Conservation (phyloP, 495 filamentous ascomycete genomes). For the Ramalina intermedia region DNA sequence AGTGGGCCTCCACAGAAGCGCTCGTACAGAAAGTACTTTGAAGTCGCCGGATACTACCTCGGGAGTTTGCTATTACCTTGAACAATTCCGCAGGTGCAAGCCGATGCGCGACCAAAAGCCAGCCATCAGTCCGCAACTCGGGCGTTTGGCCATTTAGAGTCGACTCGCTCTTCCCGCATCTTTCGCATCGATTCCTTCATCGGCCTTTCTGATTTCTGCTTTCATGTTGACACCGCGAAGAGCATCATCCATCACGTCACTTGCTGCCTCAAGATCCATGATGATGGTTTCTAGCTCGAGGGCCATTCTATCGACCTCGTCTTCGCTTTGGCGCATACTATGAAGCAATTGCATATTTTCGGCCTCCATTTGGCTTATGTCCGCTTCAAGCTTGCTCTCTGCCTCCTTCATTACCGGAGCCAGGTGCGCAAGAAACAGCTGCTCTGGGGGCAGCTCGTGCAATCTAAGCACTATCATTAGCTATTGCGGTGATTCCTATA, state of each 20-base stretch:
- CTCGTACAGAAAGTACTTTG: neutral
- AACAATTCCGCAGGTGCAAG: neutral
- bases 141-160: constrained; percentile 1
- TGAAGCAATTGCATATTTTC: constrained; percentile 51
- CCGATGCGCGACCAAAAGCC: neutral
- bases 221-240: constrained; percentile 26
- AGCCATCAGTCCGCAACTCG: neutral
- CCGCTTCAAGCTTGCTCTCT: constrained; percentile 43
- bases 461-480: constrained; percentile 33
- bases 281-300: constrained; percentile 50
- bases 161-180: constrained; percentile 2
- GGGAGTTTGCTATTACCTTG: neutral
- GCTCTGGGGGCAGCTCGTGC: constrained; percentile 56
- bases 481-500: neutral
- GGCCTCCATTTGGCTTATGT: constrained; percentile 43
- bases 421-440: constrained; percentile 56
- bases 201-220: constrained; percentile 29
- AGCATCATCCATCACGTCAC: constrained; percentile 30
- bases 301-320: constrained; percentile 58
- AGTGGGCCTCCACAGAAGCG: neutral
- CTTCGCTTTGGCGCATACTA: constrained; percentile 49
- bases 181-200: constrained; percentile 26
- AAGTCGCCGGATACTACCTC: no score
- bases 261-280: constrained; percentile 54
- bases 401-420: constrained; percentile 49